Evolutionary conservation across 1,284 basidiomycete species (phyloP).

Genomic region (Ganoderma lingzhi): DNA sequence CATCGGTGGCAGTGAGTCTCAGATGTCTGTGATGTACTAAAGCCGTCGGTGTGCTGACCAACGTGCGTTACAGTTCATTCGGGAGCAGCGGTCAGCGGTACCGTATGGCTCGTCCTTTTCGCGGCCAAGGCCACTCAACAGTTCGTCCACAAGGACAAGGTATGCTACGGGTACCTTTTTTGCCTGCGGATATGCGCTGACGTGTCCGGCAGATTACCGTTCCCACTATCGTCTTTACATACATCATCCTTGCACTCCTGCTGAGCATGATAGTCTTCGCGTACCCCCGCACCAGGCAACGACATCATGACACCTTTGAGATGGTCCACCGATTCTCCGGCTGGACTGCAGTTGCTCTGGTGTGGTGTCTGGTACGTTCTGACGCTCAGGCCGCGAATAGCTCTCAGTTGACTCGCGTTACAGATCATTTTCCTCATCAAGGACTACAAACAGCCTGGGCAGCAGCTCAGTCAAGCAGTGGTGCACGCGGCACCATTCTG

Average conservation of each 20-base stretch:
- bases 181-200: neutral
- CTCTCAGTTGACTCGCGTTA: neutral
- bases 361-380: constrained; percentile 58
- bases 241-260: constrained; percentile 56
- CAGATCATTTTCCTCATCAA: constrained; percentile 61
- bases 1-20: constrained; percentile 54
- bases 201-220: constrained; percentile 46
- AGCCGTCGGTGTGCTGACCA: constrained; percentile 7
- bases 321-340: constrained; percentile 61
- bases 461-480: constrained; percentile 51
- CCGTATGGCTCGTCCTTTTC: constrained; percentile 60
- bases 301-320: constrained; percentile 60
- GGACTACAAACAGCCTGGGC: constrained; percentile 52
- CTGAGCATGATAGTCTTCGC: constrained; percentile 57
- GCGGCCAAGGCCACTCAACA: constrained; percentile 60
- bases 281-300: constrained; percentile 53
- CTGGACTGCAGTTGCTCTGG: constrained; percentile 59
- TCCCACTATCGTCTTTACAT: constrained; percentile 58
- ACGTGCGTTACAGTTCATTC: constrained; percentile 51
- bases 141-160: constrained; percentile 48
- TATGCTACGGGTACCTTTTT: constrained; percentile 31
- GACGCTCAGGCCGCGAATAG: neutral
- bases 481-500: constrained; percentile 57
- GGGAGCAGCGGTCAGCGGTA: constrained; percentile 58
- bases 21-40: neutral